Evolutionary conservation across 805 yeast genomes (phyloP).

Genomic region (Yamadazyma ubonensis): DNA sequence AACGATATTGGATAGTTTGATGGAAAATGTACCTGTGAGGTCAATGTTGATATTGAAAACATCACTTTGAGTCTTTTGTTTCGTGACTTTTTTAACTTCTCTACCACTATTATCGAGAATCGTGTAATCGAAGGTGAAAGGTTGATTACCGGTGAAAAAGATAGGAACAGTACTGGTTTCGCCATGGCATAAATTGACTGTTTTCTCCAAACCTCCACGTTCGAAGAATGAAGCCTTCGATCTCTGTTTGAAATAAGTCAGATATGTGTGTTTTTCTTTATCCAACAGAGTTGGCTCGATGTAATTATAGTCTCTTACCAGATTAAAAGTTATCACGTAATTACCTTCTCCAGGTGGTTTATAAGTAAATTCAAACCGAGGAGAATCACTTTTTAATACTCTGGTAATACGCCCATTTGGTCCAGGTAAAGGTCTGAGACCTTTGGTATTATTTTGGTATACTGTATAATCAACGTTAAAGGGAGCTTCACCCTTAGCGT

Average conservation of each 20-base stretch:
- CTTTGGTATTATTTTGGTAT: constrained; percentile 41
- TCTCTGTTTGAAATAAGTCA: constrained; percentile 68
- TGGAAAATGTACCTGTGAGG: constrained; percentile 63
- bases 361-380: constrained; percentile 48
- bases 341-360: constrained; percentile 80
- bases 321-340: constrained; percentile 69
- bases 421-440: constrained; percentile 31
- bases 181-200: constrained; percentile 30
- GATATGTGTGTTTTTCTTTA: constrained; percentile 50
- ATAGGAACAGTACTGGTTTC: constrained; percentile 46
- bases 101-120: constrained; percentile 45
- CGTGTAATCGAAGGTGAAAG: constrained; percentile 70
- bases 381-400: constrained; percentile 25
- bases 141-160: constrained; percentile 72
- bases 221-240: constrained; percentile 45
- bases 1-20: constrained; percentile 60
- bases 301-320: constrained; percentile 58
- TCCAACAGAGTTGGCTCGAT: constrained; percentile 42
- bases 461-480: constrained; percentile 65
- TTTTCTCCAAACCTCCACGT: constrained; percentile 14
- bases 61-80: constrained; percentile 1
- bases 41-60: constrained; percentile 41
- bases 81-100: not conserved
- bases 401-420: constrained; percentile 31
- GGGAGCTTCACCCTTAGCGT: constrained; percentile 79